Base-by-base conservation (phyloP, 257 asterid species). In the Solanum bulbocastanum region DNA sequence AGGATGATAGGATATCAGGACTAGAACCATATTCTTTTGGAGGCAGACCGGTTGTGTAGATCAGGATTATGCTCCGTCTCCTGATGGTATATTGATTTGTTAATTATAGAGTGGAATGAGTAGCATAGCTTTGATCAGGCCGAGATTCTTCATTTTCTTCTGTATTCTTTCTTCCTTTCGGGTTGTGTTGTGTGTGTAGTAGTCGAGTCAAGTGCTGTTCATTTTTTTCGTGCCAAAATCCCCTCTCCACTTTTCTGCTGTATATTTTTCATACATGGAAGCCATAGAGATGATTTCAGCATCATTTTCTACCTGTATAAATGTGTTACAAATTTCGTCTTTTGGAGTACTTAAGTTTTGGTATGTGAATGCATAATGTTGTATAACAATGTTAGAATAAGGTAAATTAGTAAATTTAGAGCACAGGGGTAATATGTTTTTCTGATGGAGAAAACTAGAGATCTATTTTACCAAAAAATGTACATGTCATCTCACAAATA, bases 21-120 rank as follows among this genome's bases (percentile, higher is more conserved):
- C 83, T 90, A 90, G 94, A 89, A 90, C 89, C 90, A 83, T 92
- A 96, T 95, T 95, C 98, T 95, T 96, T 95, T 71, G 94, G 95
- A 88, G 94, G 93, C 92, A 56, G 93, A 97, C 82, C 30, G 49
- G 87, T 78, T 87, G 84, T 62, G 75, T 88, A 85, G 78, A 73
- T 65, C 74, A 84, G 88, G 86, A 88, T 83, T 88, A 87, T 75
- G 88, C 89, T 92, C 90, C 79, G 92, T 86, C 91, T 91, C 93
- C 92, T 89, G 87, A 65, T 89, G 93, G 93, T 92, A 91, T 84
- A 91, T 92, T 92, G 93, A 92, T 93, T 94, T 90, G 92, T 92
- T 92, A 89, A 89, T 90, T 69, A n/a, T 87, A 87, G 94, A 90
- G 90, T 87, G 91, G 91, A 88, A 40, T 79, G 88, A 88, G 87